Conservation (phyloP, 225 moss, liverwort and hornwort species). For the Pseudoscleropodium purum region DNA sequence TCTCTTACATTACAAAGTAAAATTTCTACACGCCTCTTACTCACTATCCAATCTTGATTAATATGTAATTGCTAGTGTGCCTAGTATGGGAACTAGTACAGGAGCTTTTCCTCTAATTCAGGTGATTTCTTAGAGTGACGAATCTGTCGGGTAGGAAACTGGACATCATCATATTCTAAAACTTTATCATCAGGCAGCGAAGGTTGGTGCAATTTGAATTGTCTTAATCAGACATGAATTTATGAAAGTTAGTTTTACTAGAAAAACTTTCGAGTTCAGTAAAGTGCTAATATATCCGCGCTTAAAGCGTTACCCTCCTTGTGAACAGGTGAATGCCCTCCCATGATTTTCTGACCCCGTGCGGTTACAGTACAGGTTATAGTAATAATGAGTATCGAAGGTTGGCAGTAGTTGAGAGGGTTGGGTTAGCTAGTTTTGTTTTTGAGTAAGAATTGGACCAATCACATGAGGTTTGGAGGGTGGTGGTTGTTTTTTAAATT, state of each 20-base stretch:
- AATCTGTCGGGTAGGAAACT: neutral
- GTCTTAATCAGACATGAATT: neutral
- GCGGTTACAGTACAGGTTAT: neutral
- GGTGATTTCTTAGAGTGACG: neutral
- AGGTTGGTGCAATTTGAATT: neutral
- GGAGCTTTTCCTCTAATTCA: neutral
- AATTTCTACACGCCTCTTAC: neutral
- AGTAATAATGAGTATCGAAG: neutral
- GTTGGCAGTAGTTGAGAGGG: neutral
- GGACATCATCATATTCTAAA: neutral
- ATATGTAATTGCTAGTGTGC: neutral
- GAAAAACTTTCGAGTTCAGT: neutral
- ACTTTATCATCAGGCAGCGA: neutral
- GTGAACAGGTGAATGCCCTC: neutral
- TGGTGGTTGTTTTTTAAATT: neutral
- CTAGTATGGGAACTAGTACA: neutral
- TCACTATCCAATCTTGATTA: neutral
- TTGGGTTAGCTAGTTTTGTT: neutral
- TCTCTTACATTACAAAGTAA: conserved; percentile 44
- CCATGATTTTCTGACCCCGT: neutral
- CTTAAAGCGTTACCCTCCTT: neutral
- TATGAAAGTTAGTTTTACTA: neutral
- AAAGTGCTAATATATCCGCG: neutral
- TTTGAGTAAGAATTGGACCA: neutral
- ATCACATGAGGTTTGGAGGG: neutral